Evolutionary conservation across 805 yeast genomes (phyloP).

Genomic region (Candida patagonica): DNA sequence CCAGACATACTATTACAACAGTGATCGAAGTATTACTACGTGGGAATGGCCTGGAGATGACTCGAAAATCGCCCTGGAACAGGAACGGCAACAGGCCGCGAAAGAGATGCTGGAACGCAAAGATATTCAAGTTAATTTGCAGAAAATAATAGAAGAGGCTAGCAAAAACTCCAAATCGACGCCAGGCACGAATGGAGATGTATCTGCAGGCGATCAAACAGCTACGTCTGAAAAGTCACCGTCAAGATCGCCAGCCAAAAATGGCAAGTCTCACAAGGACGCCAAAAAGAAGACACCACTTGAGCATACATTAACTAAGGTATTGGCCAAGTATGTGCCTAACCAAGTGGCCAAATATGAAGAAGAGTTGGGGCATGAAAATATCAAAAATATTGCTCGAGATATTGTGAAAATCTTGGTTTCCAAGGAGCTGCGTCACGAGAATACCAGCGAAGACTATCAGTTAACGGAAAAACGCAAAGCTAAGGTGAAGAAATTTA

Average conservation of each 20-base stretch:
- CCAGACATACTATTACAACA: constrained; percentile 45
- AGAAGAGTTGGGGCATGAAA: constrained; percentile 58
- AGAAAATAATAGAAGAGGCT: constrained; percentile 34
- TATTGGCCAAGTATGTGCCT: constrained; percentile 69
- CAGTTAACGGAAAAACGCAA: constrained; percentile 57
- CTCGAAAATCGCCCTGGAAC: constrained; percentile 1
- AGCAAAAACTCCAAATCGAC: constrained; percentile 16
- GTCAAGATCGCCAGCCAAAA: not conserved
- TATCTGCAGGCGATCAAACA: constrained; percentile 8
- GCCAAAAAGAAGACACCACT: not conserved
- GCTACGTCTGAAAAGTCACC: not conserved
- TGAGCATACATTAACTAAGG: constrained; percentile 12
- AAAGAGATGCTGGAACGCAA: constrained; percentile 5
- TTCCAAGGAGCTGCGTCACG: constrained; percentile 50
- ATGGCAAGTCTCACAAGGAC: constrained; percentile 6
- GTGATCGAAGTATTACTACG: constrained; percentile 36
- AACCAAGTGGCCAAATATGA: constrained; percentile 63
- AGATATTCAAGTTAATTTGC: constrained; percentile 23
- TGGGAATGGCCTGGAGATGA: constrained; percentile 51
- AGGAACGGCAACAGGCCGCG: constrained; percentile 1
- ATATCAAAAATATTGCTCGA: constrained; percentile 65
- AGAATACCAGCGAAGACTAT: constrained; percentile 34
- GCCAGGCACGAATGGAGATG: constrained; percentile 18
- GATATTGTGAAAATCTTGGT: constrained; percentile 64
- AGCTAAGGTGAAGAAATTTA: constrained; percentile 59